Evolutionary conservation across 2,329 filamentous ascomycete species (phyloP), one percentile per base, ranked within the genome.

Genomic region (Alternaria panax): DNA sequence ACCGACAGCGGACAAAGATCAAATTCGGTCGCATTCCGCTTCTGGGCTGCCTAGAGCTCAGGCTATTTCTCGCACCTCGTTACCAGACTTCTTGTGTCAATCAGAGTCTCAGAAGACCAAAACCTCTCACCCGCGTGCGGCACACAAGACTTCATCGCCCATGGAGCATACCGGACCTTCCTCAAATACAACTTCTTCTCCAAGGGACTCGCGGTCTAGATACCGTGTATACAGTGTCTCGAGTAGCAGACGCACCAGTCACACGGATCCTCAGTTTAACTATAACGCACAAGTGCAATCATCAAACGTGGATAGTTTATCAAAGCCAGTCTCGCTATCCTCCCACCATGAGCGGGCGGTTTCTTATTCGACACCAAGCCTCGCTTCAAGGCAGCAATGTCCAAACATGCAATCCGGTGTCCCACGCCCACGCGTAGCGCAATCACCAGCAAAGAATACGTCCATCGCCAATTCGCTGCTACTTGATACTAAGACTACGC

Each of bases 211-310:
- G 2, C 41, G 57, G 5, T 60, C 61, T 12, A 59, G 66, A 51
- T 66, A 69, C n/a, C 67, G 63, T 8, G 38, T 57, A 1, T 57
- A 51, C 11, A 66, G 63, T 34, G 48, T 42, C 11, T 59, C 57
- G 6, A 59, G 62, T 11, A 59, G 34, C 7, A 57, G 60, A 46
- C 52, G 50, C 25, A 47, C 18, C 12, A 53, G 22, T 51, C 32
- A 52, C 12, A 62, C 62, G 5, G 48, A 54, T 32, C 24, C 51
- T 18, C 41, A 34, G 14, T 16, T 30, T 20, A 16, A 16, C 2
- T 24, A 40, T 22, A 40, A 28, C 11, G 50, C 54, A 36, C 60
- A 53, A 9, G 36, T 58, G 25, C 50, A 43, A 12, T 60, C 45
- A 9, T 30, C n/a, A 2, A 42, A 25, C 18, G 25, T 32, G 16